phyloP scores from a whole-genome alignment of 2,329 filamentous ascomycete genomes.

The Fusarium sambucinum region DNA sequence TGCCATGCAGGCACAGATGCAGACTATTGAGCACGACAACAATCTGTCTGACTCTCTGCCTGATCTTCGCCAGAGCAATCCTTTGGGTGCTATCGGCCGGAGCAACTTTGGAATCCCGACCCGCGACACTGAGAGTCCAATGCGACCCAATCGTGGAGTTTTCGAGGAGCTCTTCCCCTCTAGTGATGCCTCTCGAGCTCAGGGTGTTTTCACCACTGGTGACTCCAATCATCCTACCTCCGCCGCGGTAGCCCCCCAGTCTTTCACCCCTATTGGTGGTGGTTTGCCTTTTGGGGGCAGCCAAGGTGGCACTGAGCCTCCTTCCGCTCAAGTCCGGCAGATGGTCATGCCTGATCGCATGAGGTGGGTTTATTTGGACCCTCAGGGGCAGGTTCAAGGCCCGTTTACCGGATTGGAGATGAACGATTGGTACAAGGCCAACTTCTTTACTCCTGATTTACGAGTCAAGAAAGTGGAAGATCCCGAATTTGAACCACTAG shows the following conservation, averaged over 20 bases:
- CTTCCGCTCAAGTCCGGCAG: slow-evolving; percentile 79
- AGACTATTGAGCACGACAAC: slow-evolving; percentile 75
- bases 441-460: slow-evolving; percentile 95
- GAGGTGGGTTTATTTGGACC: slow-evolving; percentile 98
- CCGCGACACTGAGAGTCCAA: slow-evolving; percentile 70
- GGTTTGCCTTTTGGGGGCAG: slow-evolving; percentile 54
- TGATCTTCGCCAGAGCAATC: slow-evolving; percentile 71
- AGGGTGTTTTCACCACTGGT: slow-evolving; percentile 54
- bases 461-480: slow-evolving; percentile 97
- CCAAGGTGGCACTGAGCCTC: slow-evolving; percentile 59
- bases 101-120: slow-evolving; percentile 65
- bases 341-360: slow-evolving; percentile 99
- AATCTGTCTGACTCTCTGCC: slow-evolving; percentile 67
- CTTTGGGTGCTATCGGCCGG: slow-evolving; percentile 76
- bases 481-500: slow-evolving; percentile 91
- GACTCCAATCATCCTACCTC: slow-evolving; percentile 54
- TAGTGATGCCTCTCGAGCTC: slow-evolving; percentile 51
- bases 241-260: slow-evolving; percentile 51
- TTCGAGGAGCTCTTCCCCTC: slow-evolving; percentile 68
- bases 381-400: slow-evolving; percentile 90
- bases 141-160: slow-evolving; percentile 65
- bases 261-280: slow-evolving; percentile 54
- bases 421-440: slow-evolving; percentile 99
- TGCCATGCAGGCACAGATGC: slow-evolving; percentile 93
- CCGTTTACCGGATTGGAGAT: slow-evolving; percentile 97